Base-by-base conservation (phyloP, 768 basidiomycete species). In the Polyporus arcularius region DNA sequence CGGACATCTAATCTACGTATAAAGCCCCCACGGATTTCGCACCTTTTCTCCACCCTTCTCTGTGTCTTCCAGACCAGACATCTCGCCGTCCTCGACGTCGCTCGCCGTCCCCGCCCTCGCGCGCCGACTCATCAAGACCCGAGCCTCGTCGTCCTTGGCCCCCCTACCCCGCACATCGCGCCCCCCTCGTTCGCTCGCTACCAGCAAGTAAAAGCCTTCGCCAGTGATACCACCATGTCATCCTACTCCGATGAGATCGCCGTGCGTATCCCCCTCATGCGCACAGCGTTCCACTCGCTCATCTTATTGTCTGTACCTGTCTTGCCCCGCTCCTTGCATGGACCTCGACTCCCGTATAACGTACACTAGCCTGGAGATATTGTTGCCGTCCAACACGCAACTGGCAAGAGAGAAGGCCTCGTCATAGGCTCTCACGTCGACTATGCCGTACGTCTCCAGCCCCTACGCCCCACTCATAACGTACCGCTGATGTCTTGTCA, bases 401-500 rank as follows among this genome's bases (percentile, higher is more conserved):
- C 74, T 32, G 88, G 87, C 67, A 79, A 83, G 63, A 84, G 81
- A 68, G 92, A 95, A 71, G 92, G 93, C 53, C 82, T 93, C 58
- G 92, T 94, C 65, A 76, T 92, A 40, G 89, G 90, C 42, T 82
- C 89, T 38, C 86, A 89, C 75, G 67, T 82, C 58, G 92, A 94
- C 82, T 77, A 80, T 65, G 74, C 79, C 55, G 91, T 92, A 73
- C 65, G 88, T 80, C 16, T 15, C 15, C 45, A 55, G 35, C 39
- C 47, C 51, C 58, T 31, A 32, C 21, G 11, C 30, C 30, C 31
- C 53, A 18, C 4, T 16, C 40, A n/a, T 10, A 15, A 28, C 57
- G 38, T 26, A 18, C 10, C 35, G 48, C 43, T 21, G 39, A 53
- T 2, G 2, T 9, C 16, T 38, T 54, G 41, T 49, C 16, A 26